A percentile compares a stretch with the other conserved stretches of the same genome.
Conservation (phyloP, 2,329 filamentous ascomycete species). For the Monosporascus sp. region DNA sequence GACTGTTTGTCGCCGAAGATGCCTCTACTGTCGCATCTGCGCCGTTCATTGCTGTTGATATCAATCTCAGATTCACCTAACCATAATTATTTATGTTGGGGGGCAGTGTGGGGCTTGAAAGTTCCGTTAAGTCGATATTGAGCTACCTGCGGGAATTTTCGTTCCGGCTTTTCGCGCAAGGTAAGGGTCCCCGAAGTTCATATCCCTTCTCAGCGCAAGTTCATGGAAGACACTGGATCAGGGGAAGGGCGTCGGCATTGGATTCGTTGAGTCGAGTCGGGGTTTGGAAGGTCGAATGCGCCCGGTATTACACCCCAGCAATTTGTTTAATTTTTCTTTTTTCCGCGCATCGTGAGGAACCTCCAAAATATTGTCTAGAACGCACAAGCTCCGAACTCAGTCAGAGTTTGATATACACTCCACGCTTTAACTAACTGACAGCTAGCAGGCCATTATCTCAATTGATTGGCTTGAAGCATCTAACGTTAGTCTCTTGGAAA, state of each 20-base stretch:
- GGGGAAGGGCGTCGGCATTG: neutral
- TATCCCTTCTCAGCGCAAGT: too few species aligned
- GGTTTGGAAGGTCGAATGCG: neutral
- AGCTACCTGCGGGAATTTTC: neutral
- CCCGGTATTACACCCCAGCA: neutral
- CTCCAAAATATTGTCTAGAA: neutral
- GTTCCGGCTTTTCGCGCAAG: neutral
- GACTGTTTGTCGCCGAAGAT: too few species aligned
- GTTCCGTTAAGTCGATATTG: neutral
- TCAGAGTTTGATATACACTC: neutral
- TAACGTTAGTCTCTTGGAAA: too few species aligned
- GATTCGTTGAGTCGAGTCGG: neutral
- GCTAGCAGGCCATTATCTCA: neutral
- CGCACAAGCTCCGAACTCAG: neutral
- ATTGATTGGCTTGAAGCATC: too few species aligned
- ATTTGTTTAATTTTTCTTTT: slow-evolving; percentile 1
- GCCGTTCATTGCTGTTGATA: too few species aligned
- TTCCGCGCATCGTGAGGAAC: neutral
- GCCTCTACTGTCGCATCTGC: too few species aligned
- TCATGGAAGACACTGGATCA: neutral
- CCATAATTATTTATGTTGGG: neutral
- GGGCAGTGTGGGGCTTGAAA: neutral
- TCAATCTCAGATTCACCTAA: too few species aligned
- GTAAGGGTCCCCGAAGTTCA: too few species aligned
- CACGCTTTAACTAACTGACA: neutral